Evolutionary conservation across 2,329 filamentous ascomycete species (phyloP).

Genomic region (Canariomyces notabilis): DNA sequence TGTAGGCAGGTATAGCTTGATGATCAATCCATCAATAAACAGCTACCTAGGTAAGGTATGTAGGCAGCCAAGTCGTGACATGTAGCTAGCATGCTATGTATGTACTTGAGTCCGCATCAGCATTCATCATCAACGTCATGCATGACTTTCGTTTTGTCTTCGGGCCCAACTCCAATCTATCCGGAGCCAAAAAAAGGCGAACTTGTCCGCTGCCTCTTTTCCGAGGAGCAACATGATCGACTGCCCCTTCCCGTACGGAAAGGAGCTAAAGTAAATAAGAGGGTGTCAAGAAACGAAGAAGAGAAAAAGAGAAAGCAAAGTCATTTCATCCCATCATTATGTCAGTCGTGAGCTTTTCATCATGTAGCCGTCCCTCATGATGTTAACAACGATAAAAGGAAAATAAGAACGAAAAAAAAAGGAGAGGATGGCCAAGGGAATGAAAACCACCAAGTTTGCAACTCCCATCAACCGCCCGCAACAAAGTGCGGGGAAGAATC

Average conservation of each 20-base stretch:
- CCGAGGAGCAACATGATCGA: neutral
- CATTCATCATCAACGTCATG: constrained; percentile 12
- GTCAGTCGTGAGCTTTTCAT: constrained; percentile 13
- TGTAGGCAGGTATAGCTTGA: neutral
- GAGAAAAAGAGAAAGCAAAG: neutral
- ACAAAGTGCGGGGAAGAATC: constrained; percentile 9
- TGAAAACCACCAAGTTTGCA: neutral
- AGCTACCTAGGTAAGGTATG: neutral
- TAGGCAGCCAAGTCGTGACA: neutral
- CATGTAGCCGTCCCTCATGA: constrained; percentile 12
- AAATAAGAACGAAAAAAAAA: constrained; percentile 2
- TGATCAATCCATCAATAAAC: too few species aligned
- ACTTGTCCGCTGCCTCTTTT: neutral
- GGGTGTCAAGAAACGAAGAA: too few species aligned
- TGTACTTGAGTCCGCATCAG: constrained; percentile 1
- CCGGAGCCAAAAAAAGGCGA: constrained; percentile 6
- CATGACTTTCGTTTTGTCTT: constrained; percentile 15
- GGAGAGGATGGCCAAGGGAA: constrained; percentile 2
- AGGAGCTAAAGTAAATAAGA: neutral
- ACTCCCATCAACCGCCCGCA: constrained; percentile 1
- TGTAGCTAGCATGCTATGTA: neutral
- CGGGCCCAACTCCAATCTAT: constrained; percentile 20
- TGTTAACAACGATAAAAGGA: neutral
- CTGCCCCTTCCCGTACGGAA: neutral
- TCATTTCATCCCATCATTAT: constrained; percentile 11